phyloP scores from a whole-genome alignment of 176 grass and related monocot species.

The Poa annua region DNA sequence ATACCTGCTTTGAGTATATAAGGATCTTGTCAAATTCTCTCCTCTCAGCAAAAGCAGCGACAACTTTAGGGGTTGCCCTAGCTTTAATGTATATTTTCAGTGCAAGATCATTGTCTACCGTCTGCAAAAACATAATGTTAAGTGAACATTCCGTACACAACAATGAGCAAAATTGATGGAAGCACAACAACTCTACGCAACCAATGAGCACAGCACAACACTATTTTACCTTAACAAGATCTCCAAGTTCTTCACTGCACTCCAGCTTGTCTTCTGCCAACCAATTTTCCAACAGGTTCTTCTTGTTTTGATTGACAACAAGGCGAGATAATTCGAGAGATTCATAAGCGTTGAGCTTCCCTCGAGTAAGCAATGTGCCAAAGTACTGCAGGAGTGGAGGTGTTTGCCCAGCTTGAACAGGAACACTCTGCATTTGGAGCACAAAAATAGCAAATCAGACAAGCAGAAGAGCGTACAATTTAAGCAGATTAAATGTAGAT shows the following conservation, averaged over 20 bases:
- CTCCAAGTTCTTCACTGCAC: conserved; percentile 93
- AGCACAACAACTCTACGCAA: background rate
- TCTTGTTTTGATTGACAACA: conserved; percentile 98
- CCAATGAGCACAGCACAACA: background rate
- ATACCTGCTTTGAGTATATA: conserved; percentile 97
- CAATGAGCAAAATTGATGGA: background rate
- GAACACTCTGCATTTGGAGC: conserved; percentile 73
- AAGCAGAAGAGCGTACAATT: conserved; percentile 13
- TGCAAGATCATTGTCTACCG: conserved; percentile 97
- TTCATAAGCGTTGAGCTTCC: conserved; percentile 91
- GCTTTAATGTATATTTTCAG: conserved; percentile 99
- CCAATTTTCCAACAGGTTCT: conserved; percentile 96
- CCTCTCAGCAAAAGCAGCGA: conserved; percentile 98
- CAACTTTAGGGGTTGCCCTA: conserved; percentile 97
- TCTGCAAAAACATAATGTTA: conserved; percentile 51
- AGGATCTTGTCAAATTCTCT: conserved; percentile 95
- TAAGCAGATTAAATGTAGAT: conserved; percentile 27
- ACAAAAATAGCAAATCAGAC: conserved; percentile 12
- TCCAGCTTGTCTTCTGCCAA: conserved; percentile 93
- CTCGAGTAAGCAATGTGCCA: conserved; percentile 84
- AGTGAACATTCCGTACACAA: conserved; percentile 27
- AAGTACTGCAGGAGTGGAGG: conserved; percentile 93
- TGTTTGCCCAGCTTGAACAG: conserved; percentile 89
- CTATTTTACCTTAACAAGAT: conserved; percentile 79
- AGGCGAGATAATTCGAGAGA: conserved; percentile 93